Evolutionary conservation across 2,329 filamentous ascomycete genomes (phyloP).

Genomic region (Bipolaris zeicola): DNA sequence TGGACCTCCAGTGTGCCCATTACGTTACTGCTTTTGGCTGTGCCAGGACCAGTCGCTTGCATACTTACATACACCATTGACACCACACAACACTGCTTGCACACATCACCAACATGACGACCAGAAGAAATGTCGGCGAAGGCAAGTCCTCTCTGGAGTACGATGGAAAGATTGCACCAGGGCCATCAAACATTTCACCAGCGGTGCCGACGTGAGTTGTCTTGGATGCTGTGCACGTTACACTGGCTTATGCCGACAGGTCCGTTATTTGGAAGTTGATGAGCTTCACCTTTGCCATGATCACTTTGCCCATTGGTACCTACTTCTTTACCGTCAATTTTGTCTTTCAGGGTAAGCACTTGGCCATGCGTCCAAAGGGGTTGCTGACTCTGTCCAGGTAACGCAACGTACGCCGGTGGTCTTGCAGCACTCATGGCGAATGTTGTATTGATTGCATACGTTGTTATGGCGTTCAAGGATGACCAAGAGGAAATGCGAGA

Average conservation of each 20-base stretch:
- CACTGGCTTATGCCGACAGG: slow-evolving; percentile 51
- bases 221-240: background rate
- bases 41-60: slow-evolving; percentile 2
- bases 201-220: slow-evolving; percentile 77
- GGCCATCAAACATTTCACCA: slow-evolving; percentile 76
- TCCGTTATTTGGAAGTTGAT: slow-evolving; percentile 89
- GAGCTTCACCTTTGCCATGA: slow-evolving; percentile 89
- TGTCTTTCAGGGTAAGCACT: slow-evolving; percentile 72
- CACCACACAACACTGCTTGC: background rate
- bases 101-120: slow-evolving; percentile 62
- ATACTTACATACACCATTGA: slow-evolving; percentile 4
- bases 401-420: slow-evolving; percentile 84
- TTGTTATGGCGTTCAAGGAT: slow-evolving; percentile 89
- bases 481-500: slow-evolving; percentile 64
- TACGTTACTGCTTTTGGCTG: slow-evolving; percentile 22
- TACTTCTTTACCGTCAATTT: slow-evolving; percentile 83
- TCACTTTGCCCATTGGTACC: slow-evolving; percentile 81
- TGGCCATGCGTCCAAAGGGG: background rate
- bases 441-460: slow-evolving; percentile 85
- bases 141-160: slow-evolving; percentile 68
- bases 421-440: slow-evolving; percentile 90
- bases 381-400: slow-evolving; percentile 62
- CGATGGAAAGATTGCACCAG: slow-evolving; percentile 32
- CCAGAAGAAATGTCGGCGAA: slow-evolving; percentile 66
- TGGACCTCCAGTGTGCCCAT: slow-evolving; percentile 18